Conservation (phyloP, 768 basidiomycete species). For the Russula abietina region DNA sequence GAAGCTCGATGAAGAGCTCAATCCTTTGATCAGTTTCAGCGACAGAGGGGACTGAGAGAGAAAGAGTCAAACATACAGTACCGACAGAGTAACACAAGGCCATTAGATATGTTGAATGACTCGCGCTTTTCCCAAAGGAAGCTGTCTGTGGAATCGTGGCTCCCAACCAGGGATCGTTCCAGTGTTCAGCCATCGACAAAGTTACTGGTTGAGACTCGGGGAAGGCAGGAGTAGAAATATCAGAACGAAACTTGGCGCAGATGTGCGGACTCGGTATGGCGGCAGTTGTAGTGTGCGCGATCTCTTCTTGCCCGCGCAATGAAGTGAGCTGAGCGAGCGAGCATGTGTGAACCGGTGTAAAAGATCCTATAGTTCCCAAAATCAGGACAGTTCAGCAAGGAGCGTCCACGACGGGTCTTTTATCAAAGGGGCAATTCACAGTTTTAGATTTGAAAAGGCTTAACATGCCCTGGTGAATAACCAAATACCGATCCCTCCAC, state of each 20-base stretch:
- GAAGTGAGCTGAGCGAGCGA: constrained; percentile 17
- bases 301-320: constrained; percentile 21
- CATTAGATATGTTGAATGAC: constrained; percentile 42
- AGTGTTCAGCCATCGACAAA: constrained; percentile 8
- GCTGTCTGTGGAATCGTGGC: constrained; percentile 12
- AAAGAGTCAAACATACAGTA: neutral
- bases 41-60: constrained; percentile 55
- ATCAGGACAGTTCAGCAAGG: neutral
- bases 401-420: neutral
- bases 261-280: constrained; percentile 17
- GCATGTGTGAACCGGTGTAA: constrained; percentile 23
- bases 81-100: neutral
- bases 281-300: constrained; percentile 2
- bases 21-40: constrained; percentile 68
- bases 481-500: constrained; percentile 59
- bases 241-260: constrained; percentile 21
- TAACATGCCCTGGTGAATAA: constrained; percentile 54
- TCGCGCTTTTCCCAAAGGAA: constrained; percentile 14
- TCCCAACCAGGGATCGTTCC: constrained; percentile 24
- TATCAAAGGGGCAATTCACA: constrained; percentile 37
- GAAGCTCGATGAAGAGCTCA: constrained; percentile 2
- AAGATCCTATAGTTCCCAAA: constrained; percentile 15
- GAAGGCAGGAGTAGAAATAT: neutral
- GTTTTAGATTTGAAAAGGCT: constrained; percentile 47
- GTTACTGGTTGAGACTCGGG: neutral